phyloP scores from a whole-genome alignment of 2,329 filamentous ascomycete species.

The Clonostachys solani region DNA sequence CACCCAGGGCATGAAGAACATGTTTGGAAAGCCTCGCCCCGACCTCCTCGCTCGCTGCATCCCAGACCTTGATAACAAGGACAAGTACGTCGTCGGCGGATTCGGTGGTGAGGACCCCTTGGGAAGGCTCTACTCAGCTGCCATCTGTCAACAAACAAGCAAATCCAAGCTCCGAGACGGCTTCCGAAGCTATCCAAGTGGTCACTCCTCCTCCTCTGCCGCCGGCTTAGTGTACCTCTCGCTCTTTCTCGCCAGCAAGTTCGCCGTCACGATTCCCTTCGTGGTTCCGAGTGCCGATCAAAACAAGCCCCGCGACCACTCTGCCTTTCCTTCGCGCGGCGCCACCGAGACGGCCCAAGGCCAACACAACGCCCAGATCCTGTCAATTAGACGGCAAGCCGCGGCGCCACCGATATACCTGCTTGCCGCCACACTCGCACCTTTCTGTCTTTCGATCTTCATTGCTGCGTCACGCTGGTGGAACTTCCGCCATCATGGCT shows the following conservation, averaged over 20 bases:
- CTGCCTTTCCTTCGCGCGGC: slow-evolving; percentile 73
- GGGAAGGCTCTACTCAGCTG: slow-evolving; percentile 68
- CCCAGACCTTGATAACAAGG: slow-evolving; percentile 65
- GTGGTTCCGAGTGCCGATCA: slow-evolving; percentile 42
- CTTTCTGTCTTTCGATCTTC: slow-evolving; percentile 72
- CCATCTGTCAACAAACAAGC: slow-evolving; percentile 70
- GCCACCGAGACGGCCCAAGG: slow-evolving; percentile 8
- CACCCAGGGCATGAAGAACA: slow-evolving; percentile 81
- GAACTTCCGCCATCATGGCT: slow-evolving; percentile 86
- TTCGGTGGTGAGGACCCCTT: slow-evolving; percentile 45
- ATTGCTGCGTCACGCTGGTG: slow-evolving; percentile 83
- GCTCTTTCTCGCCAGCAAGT: slow-evolving; percentile 82
- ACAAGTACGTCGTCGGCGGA: slow-evolving; percentile 59
- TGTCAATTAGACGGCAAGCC: slow-evolving; percentile 57
- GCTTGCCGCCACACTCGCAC: slow-evolving; percentile 64
- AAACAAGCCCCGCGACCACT: slow-evolving; percentile 42
- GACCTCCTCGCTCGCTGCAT: slow-evolving; percentile 78
- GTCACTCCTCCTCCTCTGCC: slow-evolving; percentile 63
- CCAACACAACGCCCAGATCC: slow-evolving; percentile 22
- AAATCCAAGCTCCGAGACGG: slow-evolving; percentile 64
- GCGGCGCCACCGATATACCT: slow-evolving; percentile 82
- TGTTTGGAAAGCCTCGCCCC: slow-evolving; percentile 67
- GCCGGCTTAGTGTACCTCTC: slow-evolving; percentile 81
- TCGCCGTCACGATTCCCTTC: slow-evolving; percentile 70
- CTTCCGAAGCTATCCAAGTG: slow-evolving; percentile 69